Percentiles rank a stretch among this genome's conserved stretches.
phyloP scores from a whole-genome alignment of 192 early-diverging fungal species.

The Gamsiella multidivaricata region DNA sequence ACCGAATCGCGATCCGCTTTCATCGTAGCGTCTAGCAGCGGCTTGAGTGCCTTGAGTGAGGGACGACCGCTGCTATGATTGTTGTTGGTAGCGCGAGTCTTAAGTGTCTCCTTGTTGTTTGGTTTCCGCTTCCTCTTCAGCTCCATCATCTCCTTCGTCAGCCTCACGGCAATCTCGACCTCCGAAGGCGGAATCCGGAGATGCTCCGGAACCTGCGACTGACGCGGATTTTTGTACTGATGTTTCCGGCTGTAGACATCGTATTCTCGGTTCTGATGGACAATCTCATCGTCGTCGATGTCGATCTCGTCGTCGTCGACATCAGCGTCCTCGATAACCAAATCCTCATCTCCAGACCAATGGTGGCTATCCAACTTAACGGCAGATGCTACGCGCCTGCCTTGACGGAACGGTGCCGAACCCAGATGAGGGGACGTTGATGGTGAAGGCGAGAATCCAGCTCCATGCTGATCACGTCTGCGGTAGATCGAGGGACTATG shows the following conservation, averaged over 20 bases:
- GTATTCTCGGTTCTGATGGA: background rate
- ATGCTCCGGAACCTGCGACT: slow-evolving; percentile 12
- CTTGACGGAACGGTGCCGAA: background rate
- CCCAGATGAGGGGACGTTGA: slow-evolving; percentile 11
- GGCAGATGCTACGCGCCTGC: slow-evolving; percentile 20
- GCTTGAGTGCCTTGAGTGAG: slow-evolving; percentile 26
- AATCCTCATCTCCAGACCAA: background rate
- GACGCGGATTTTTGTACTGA: slow-evolving; percentile 4
- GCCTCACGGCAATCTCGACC: slow-evolving; percentile 33
- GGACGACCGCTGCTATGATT: background rate
- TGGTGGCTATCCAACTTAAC: slow-evolving; percentile 5
- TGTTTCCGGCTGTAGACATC: background rate
- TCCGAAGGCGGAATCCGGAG: slow-evolving; percentile 25
- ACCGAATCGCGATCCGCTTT: background rate
- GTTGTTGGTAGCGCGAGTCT: background rate
- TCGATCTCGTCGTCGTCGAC: background rate
- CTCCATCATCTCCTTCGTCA: slow-evolving; percentile 42
- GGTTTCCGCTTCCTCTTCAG: slow-evolving; percentile 4
- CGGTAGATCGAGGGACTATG: slow-evolving; percentile 17
- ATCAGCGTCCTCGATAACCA: background rate
- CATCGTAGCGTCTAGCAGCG: slow-evolving; percentile 16
- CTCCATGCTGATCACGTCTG: background rate
- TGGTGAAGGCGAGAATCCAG: slow-evolving; percentile 1
- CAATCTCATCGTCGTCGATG: slow-evolving; percentile 8
- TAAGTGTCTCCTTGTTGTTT: slow-evolving; percentile 4